Base-by-base conservation (phyloP, 805 yeast species). In the Spathaspora girioi region DNA sequence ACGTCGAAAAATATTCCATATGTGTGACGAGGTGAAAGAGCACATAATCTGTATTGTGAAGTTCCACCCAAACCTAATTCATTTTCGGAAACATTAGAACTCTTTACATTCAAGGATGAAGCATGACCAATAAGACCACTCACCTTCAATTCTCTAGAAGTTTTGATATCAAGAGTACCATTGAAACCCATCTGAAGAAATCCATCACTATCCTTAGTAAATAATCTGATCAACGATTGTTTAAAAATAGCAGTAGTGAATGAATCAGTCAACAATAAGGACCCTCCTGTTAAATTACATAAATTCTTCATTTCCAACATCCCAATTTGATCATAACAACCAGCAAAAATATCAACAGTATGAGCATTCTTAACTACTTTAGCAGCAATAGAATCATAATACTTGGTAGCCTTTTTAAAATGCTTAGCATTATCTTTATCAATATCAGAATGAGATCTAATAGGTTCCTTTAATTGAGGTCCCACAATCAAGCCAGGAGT, bases 71-170 rank as follows among this genome's bases (percentile, higher is more conserved):
- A 79, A 56, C 99, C 99, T 54, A 93, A 82, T 69, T 91, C 97
- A 52, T 93, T 81, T 66, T 94, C 99, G 35, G 97, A 87, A 38
- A 94, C 91, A 63, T 86, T 87, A 40, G 80, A 70, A 42, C 86
- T 79, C 56, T 88, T 83, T 53, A 82, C 81, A 62, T 80, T 79
- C 63, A 82, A 73, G 6, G 96, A 83, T 10, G 89, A 79, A 4
- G 96, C 97, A 66, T 92, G 96, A 43, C 99, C 99, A 65, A 94
- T 89, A 51, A 94, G 75, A 50, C 99, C 99, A 47, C 93, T 83
- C 47, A 94, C 82, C 70, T 92, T 93, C 65, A 94, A 80, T 64
- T 91, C 96, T 62, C 80, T 82, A 41, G 96, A 84, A 5, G 97
- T 90, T 63, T 91, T 84, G 46, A 94, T 91, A 60, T 92, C 92